Base-by-base conservation (phyloP, 768 basidiomycete species). In the Suillus occidentalis region DNA sequence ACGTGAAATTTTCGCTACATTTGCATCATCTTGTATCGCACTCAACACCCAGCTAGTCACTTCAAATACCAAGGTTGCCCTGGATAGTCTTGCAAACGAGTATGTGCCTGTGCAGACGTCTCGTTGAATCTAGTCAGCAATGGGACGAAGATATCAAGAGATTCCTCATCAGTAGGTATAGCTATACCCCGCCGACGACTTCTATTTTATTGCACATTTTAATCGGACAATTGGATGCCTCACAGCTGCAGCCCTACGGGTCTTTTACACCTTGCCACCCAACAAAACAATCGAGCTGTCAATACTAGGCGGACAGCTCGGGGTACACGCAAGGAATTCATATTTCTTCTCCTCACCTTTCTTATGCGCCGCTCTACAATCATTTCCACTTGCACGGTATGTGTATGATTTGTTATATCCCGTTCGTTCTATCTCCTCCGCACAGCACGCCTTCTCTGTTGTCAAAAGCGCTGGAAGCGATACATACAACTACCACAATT, bases 401-500 rank as follows among this genome's bases (percentile, higher is more conserved):
- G 43, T 6, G 69, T 61, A 43, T 47, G 6, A 22, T 31, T 55
- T 63, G 22, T 60, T 13, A 8, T 28, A 37, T 60, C 20, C 50
- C n/a, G 12, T 8, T 31, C 49, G 20, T 49, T 20, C 47, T 40
- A n/a, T 31, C n/a, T 25, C 8, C 13, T 14, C 25, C 25, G 45
- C 36, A 63, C 45, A 82, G 79, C 81, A 83, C 63, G 65, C 72
- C 2, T 83, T 83, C 61, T 71, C 68, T 18, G 81, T 83, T 52
- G 70, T 84, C 52, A 72, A 78, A 25, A 81, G 78, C 62, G 81
- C 79, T 7, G 77, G 77, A 3, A 77, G 71, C 65, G 62, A 63
- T 0, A 62, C 61, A 0, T 78, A 76, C 66, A 83, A 83, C 65
- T 82, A 73, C 40, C 60, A 64, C 36, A 85, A 85, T 70, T 87